A percentile compares a stretch with the other conserved stretches of the same genome.
These are phyloP conservation scores for Skeletonema marinoi DNA, from an alignment of 108 stramenopile species.

Conservation along the genomic window DNA sequence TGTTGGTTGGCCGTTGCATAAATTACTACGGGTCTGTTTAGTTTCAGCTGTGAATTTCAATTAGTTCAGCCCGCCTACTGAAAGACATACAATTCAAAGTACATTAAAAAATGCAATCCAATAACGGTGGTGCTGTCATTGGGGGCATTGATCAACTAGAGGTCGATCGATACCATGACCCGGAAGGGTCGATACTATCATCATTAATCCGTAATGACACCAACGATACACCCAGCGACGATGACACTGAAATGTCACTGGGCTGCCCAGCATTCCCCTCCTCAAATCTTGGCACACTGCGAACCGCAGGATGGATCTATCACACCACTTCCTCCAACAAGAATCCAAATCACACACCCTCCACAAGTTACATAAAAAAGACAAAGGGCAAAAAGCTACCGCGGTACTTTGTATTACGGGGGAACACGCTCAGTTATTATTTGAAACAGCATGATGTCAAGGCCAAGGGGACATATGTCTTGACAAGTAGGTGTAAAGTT, in stretches of 20 bases:
- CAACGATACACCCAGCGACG: slow-evolving; percentile 24
- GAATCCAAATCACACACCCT: background rate
- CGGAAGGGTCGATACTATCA: background rate
- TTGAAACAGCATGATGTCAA: slow-evolving; percentile 37
- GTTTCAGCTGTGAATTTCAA: no score
- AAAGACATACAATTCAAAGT: no score
- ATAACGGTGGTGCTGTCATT: background rate
- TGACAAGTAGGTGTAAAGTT: slow-evolving; percentile 39
- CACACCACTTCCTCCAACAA: slow-evolving; percentile 20
- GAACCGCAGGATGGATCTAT: slow-evolving; percentile 44
- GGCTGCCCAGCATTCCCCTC: slow-evolving; percentile 7
- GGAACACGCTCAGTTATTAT: slow-evolving; percentile 44
- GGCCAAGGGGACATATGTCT: slow-evolving; percentile 52
- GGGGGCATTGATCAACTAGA: background rate
- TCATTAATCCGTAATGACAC: background rate
- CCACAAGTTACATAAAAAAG: slow-evolving; percentile 11
- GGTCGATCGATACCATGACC: background rate
- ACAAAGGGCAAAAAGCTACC: slow-evolving; percentile 17
- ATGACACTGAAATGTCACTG: slow-evolving; percentile 18
- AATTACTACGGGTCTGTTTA: no score
- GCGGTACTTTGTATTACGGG: slow-evolving; percentile 48
- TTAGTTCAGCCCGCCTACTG: no score
- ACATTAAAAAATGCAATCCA: background rate
- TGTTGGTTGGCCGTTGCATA: no score
- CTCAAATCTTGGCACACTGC: slow-evolving; percentile 5